These are phyloP conservation scores for Tetrahymena thermophila DNA, from an alignment of 73 alveolate species.

Conservation along the genomic window DNA sequence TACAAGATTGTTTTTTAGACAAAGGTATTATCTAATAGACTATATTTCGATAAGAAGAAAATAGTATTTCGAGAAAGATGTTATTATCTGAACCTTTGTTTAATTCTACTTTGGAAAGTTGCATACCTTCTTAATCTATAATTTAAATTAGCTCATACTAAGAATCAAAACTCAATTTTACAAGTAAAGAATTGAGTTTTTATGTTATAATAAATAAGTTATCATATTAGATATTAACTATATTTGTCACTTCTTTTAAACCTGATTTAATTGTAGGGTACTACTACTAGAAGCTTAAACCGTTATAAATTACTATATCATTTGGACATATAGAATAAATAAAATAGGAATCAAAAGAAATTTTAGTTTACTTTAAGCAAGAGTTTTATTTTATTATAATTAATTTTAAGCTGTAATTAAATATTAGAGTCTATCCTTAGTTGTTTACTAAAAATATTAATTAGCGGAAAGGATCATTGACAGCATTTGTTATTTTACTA, in stretches of 20 bases:
- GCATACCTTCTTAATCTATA: too few species aligned
- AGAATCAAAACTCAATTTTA: too few species aligned
- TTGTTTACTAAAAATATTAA: neutral
- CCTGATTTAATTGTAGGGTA: neutral
- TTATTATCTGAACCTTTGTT: too few species aligned
- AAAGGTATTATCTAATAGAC: too few species aligned
- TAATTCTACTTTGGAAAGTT: too few species aligned
- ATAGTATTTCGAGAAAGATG: too few species aligned
- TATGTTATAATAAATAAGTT: neutral
- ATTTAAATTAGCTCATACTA: too few species aligned
- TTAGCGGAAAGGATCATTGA: neutral
- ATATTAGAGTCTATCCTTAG: neutral
- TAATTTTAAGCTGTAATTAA: neutral
- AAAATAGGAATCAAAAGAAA: neutral
- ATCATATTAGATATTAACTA: neutral
- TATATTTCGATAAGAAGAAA: too few species aligned
- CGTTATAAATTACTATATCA: neutral
- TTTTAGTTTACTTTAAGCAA: neutral
- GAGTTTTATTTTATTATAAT: neutral
- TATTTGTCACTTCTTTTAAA: neutral
- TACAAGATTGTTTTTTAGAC: too few species aligned
- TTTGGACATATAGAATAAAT: neutral
- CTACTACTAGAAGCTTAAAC: neutral
- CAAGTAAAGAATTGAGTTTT: neutral
- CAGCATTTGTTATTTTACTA: neutral